phyloP scores from a whole-genome alignment of 2,329 filamentous ascomycete species.

The Reticulascus tulasneorum region DNA sequence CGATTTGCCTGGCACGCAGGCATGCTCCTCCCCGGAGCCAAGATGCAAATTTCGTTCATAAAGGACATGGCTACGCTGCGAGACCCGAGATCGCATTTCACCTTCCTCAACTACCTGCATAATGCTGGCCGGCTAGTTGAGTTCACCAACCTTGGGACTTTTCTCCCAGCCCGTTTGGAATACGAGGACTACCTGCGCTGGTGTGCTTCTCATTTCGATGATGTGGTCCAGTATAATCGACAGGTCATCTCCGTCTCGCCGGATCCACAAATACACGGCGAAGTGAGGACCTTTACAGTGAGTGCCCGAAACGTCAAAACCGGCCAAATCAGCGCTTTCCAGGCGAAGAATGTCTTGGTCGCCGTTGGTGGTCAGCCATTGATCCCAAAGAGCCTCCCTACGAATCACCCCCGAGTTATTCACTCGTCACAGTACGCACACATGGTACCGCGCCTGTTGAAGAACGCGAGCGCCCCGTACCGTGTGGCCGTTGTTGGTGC shows the following conservation, averaged over 20 bases:
- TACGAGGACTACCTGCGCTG: conserved; percentile 95
- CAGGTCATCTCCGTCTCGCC: conserved; percentile 72
- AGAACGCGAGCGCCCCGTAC: conserved; percentile 53
- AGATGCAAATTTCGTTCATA: conserved; percentile 97
- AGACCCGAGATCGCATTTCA: conserved; percentile 86
- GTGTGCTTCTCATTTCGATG: conserved; percentile 78
- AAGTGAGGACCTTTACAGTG: conserved; percentile 64
- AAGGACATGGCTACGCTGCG: conserved; percentile 91
- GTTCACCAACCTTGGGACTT: conserved; percentile 88
- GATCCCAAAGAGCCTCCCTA: conserved; percentile 67
- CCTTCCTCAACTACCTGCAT: conserved; percentile 92
- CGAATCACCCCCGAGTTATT: conserved; percentile 68
- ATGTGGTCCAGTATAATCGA: conserved; percentile 68
- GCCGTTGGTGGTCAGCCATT: conserved; percentile 60
- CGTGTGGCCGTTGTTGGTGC: conserved; percentile 81
- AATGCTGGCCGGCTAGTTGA: conserved; percentile 75
- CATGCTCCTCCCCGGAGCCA: conserved; percentile 88
- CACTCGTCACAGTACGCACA: conserved; percentile 86
- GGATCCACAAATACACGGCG: conserved; percentile 27
- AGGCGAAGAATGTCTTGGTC: conserved; percentile 61
- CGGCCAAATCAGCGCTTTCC: conserved; percentile 47
- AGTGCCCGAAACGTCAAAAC: conserved; percentile 59
- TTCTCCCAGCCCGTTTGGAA: conserved; percentile 79
- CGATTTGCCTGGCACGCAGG: conserved; percentile 90
- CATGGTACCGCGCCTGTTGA: conserved; percentile 55